Base-by-base conservation (phyloP, 257 asterid genomes). In the Solanum gracilifrons region DNA sequence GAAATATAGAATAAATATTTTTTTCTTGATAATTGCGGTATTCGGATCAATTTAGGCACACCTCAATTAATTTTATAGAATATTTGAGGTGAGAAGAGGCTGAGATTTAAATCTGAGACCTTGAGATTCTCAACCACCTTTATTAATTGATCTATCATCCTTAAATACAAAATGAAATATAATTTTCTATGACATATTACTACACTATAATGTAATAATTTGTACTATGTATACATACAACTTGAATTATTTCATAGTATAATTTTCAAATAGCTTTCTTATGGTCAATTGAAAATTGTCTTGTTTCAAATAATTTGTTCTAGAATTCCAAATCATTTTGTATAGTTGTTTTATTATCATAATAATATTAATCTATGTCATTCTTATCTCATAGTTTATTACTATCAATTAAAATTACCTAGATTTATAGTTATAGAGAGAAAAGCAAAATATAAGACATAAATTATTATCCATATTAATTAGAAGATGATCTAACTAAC, bases 11-110 rank as follows among this genome's bases (percentile, higher is more conserved):
- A 27, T 29, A 5, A 7, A 12, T 66, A 23, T 3, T 7, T 4
- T 9, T 64, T n/a, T 23, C 18, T n/a, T 64, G 20, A 66, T 68
- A 13, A 27, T 68, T 29, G 11, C 15, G 35, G 11, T 27, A 2
- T 68, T 6, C 0, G 2, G 10, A 0, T 13, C 36, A 68, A 32
- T 6, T 68, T 27, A 0, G 31, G 3, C 16, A 2, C 8, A 10
- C 7, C 7, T n/a, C 2, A 11, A 64, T 2, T 64, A 64, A 64
- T 64, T 25, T n/a, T 10, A 4, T 2, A 13, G 1, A 1, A n/a
- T 64, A 66, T 23, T 23, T 62, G 13, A 60, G 29, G 11, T 9
- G 6, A 4, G 13, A 60, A 21, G 10, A 1, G 12, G 13, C 6
- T 23, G 3, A 9, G 29, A 20, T n/a, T 62, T n/a, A n/a, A n/a